A percentile compares a stretch with the other conserved stretches of the same genome.
These are phyloP conservation scores for Tuber magnatum DNA, from an alignment of 495 filamentous ascomycete genomes.

Conservation along the genomic window DNA sequence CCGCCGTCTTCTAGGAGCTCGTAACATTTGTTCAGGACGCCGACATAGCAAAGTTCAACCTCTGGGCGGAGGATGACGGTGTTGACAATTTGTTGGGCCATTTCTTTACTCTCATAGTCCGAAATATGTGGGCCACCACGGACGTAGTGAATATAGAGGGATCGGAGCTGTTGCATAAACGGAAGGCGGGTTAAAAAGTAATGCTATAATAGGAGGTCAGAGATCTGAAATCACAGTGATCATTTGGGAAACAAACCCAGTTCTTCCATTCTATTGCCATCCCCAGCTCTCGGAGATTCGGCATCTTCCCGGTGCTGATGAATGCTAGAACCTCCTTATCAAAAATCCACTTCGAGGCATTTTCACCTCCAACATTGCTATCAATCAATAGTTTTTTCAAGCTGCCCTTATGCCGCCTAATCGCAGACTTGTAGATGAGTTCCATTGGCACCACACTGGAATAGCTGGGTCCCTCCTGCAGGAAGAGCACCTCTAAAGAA, in stretches of 20 bases:
- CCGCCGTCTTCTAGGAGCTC: constrained; percentile 72
- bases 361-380: constrained; percentile 43
- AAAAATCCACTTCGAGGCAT: constrained; percentile 71
- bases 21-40: constrained; percentile 75
- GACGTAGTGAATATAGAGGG: constrained; percentile 61
- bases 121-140: constrained; percentile 49
- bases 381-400: constrained; percentile 74
- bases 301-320: constrained; percentile 77
- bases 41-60: constrained; percentile 74
- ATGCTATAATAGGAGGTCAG: constrained; percentile 52
- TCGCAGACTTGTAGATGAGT: constrained; percentile 63
- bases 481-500: constrained; percentile 71
- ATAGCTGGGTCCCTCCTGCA: constrained; percentile 63
- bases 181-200: constrained; percentile 79
- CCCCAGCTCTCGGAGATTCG: constrained; percentile 64
- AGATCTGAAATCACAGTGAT: constrained; percentile 34
- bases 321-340: constrained; percentile 66
- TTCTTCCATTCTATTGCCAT: constrained; percentile 73
- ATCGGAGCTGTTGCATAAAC: constrained; percentile 63
- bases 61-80: constrained; percentile 82
- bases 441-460: constrained; percentile 59
- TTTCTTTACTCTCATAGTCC: constrained; percentile 62
- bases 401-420: constrained; percentile 65
- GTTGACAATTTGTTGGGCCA: constrained; percentile 77
- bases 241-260: constrained; percentile 58